Conservation (phyloP, 805 yeast species). For the Yarrowia keelungensis region DNA sequence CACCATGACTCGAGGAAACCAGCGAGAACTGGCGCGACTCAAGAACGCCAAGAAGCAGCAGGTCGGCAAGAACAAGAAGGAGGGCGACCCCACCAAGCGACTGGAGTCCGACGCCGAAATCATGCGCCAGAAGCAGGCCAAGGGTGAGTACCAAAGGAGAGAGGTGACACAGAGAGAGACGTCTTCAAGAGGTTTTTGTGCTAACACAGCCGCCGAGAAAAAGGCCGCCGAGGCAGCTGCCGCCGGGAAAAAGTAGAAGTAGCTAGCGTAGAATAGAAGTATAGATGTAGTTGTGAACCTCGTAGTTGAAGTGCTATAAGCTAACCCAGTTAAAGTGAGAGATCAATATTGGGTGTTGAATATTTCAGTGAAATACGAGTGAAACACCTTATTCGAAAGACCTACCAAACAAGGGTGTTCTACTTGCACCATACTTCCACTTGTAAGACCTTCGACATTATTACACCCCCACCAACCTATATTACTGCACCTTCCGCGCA, state of each 20-base stretch:
- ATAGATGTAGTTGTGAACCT: slow-evolving; percentile 6
- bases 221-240: slow-evolving; percentile 40
- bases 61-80: slow-evolving; percentile 65
- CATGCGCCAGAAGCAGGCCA: slow-evolving; percentile 86
- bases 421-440: no score
- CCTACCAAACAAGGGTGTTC: no score
- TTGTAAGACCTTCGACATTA: no score
- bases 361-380: no score
- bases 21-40: slow-evolving; percentile 91
- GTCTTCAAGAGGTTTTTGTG: background rate
- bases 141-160: slow-evolving; percentile 55
- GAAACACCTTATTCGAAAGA: no score
- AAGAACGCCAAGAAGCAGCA: slow-evolving; percentile 84
- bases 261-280: slow-evolving; percentile 32
- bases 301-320: no score
- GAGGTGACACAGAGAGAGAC: no score
- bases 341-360: no score
- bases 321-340: no score
- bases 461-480: no score
- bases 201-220: slow-evolving; percentile 40
- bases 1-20: slow-evolving; percentile 93
- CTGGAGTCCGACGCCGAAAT: slow-evolving; percentile 90
- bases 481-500: slow-evolving; percentile 1
- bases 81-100: slow-evolving; percentile 86
- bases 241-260: slow-evolving; percentile 38